Evolutionary conservation across 2,329 filamentous ascomycete species (phyloP), one percentile per base, ranked within the genome.

Genomic region (Aspergillus sp.): DNA sequence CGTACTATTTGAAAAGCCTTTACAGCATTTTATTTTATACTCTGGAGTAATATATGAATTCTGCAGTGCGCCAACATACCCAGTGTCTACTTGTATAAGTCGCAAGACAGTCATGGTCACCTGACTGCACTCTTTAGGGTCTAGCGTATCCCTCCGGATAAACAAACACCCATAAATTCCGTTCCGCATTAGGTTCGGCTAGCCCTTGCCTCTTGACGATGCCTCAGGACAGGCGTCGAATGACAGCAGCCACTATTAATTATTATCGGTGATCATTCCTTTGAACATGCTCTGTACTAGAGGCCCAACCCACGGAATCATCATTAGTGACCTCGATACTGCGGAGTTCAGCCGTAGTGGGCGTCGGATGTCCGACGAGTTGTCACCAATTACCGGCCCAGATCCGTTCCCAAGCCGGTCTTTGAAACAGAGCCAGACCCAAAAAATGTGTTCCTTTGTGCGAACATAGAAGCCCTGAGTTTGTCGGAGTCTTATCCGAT

Each of bases 331-430:
- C 9, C 8, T 6, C 29, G n/a, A 10, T 10, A 42, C 27, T 39
- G 29, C 53, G 48, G 40, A 42, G 30, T 42, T 32, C 40, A 27
- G 27, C 28, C 40, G 28, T 29, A n/a, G 10, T 29, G 9, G 19
- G 4, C 28, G 10, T 42, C 40, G 40, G 40, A 42, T 29, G 40
- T 42, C 40, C 40, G 40, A 42, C 12, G 40, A 42, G 40, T 27
- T 26, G 36, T 32, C 30, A 9, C 36, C 27, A 26, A 39, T 8
- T 27, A 19, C 36, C 26, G 36, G 7, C 36, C 40, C 29, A 42
- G 29, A 29, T n/a, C 35, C 3, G 19, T 4, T 41, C 7, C 39
- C 3, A 30, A 30, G 8, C 30, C 30, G 8, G 8, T 32, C 8
- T 32, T 32, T 32, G 8, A 9, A 32, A 32, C 30, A 1, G 30